Percentiles rank a stretch among this genome's conserved stretches.
Evolutionary conservation across 2,329 filamentous ascomycete species (phyloP).

Genomic region (Pseudogymnoascus verrucosus): DNA sequence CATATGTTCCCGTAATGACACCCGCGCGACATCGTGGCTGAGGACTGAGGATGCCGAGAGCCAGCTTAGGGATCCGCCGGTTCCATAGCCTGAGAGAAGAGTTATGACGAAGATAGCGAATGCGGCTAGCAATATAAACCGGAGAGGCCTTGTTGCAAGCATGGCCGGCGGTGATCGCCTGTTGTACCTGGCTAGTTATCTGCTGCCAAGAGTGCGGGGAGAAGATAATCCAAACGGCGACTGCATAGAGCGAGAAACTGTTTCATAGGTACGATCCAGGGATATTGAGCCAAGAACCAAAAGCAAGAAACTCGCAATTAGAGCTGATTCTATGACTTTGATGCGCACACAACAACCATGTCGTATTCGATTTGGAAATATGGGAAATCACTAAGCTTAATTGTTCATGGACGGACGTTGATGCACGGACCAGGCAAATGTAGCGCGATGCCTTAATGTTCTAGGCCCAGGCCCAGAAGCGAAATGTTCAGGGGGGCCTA

Average conservation of each 20-base stretch:
- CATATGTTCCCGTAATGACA: background rate
- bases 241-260: background rate
- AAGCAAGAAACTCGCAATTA: background rate
- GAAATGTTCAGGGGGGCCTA: background rate
- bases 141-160: background rate
- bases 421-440: background rate
- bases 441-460: background rate
- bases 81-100: background rate
- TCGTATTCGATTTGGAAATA: background rate
- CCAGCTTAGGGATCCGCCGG: background rate
- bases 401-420: background rate
- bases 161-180: background rate
- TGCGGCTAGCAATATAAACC: background rate
- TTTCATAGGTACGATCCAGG: background rate
- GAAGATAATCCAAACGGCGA: background rate
- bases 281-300: background rate
- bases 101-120: background rate
- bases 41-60: background rate
- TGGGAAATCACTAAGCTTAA: background rate
- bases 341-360: background rate
- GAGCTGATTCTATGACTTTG: background rate
- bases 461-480: background rate
- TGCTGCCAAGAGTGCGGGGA: background rate
- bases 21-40: background rate
- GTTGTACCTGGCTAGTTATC: conserved; percentile 1